Base-by-base conservation (phyloP, 352 stramenopile species). In the Phytophthora sansomeana region DNA sequence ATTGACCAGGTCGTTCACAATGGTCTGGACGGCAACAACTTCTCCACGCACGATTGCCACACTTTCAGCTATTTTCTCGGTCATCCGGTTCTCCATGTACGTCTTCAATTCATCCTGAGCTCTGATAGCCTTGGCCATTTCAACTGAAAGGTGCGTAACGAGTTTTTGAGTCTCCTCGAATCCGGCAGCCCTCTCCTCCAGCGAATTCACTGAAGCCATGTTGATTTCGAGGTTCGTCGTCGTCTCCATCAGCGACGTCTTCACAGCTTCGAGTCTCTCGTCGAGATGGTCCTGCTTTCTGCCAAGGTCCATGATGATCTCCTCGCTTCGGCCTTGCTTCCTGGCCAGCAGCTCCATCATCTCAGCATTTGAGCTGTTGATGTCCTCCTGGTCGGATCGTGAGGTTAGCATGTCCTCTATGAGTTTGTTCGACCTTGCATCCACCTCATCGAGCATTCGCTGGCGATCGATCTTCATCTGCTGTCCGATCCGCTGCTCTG, bases 351-450 rank as follows among this genome's bases (percentile, higher is more conserved):
- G 29, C 62, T 91, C 78, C 41, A 90, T 74, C 39, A 80, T 82
- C 58, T 95, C 87, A 4, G 82, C 83, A 41, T 85, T 82, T 19
- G 74, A 78, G 26, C 83, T 93, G 68, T 95, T 95, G 60, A 95
- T 85, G 29, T 95, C 85, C 48, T 95, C 87, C 38, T 95, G 87
- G n/a, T 91, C 82, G 0, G 83, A 68, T 0, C 83, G 72, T 7
- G 77, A 87, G 1, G 74, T 68, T 1, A 93, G 67, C 48, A 92
- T 43, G 26, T 91, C 80, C 21, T 92, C 83, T 3, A 90, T 17
- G 14, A 93, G 70, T 42, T 91, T 89, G 60, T 89, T 92, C 24
- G 81, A 80, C 5, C 81, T 70, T 4, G 67, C 66, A 11, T 90
- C 84, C 11, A 91, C 73, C 24, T 92, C 84, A 13, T 89, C 73